Evolutionary conservation across 2,329 filamentous ascomycete species (phyloP).

Genomic region (Diaporthe batatas): DNA sequence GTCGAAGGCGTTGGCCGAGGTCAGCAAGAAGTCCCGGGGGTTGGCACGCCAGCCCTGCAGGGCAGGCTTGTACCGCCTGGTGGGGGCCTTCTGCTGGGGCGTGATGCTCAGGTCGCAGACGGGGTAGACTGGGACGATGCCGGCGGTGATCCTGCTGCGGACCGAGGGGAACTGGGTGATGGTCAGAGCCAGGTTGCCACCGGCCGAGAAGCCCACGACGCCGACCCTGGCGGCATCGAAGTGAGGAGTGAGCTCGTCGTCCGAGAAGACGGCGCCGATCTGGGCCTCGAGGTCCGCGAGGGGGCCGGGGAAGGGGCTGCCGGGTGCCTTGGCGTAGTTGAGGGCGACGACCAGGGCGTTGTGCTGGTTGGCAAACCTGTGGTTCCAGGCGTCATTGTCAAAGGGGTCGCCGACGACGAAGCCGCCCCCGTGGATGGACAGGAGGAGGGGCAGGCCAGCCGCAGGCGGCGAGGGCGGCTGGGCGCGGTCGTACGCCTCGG

Average conservation of each 20-base stretch:
- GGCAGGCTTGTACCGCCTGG: constrained; percentile 54
- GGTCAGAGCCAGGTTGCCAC: constrained; percentile 61
- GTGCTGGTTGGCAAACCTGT: constrained; percentile 55
- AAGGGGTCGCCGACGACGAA: constrained; percentile 59
- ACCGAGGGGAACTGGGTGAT: constrained; percentile 56
- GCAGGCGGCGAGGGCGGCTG: constrained; percentile 42
- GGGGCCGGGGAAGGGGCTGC: constrained; percentile 57
- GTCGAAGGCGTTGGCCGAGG: constrained; percentile 52
- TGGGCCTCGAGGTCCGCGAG: constrained; percentile 61
- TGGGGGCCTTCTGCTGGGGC: constrained; percentile 47
- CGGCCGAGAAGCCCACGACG: constrained; percentile 64
- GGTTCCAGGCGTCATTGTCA: constrained; percentile 63
- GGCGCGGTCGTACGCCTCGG: constrained; percentile 48
- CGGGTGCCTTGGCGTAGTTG: constrained; percentile 63
- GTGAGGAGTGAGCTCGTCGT: constrained; percentile 55
- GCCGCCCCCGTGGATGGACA: constrained; percentile 67
- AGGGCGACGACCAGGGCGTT: constrained; percentile 62
- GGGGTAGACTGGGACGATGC: constrained; percentile 59
- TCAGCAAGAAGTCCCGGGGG: constrained; percentile 47
- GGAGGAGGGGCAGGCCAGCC: constrained; percentile 54
- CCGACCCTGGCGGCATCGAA: constrained; percentile 58
- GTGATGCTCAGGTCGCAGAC: constrained; percentile 56
- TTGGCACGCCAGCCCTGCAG: constrained; percentile 49
- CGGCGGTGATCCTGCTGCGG: constrained; percentile 50
- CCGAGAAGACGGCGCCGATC: constrained; percentile 56